A percentile compares a stretch with the other conserved stretches of the same genome.
These are phyloP conservation scores for Chlamydomonas reinhardtii DNA, from an alignment of 163 green algal species.

Conservation along the genomic window DNA sequence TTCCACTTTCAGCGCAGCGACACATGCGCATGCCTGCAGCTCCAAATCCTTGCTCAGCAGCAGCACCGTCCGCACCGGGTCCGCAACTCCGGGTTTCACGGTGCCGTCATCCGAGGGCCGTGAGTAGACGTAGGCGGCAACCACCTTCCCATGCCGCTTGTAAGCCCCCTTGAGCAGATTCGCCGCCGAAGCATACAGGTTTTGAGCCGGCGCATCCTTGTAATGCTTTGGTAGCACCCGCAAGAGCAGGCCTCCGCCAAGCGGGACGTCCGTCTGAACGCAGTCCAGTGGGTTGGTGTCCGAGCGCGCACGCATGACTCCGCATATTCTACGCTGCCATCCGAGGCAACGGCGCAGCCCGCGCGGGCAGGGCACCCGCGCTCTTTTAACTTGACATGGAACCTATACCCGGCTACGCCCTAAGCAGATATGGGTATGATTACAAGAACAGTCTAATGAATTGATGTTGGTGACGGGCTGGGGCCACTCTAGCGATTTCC, in stretches of 20 bases:
- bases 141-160: not conserved
- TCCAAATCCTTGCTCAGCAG: not conserved
- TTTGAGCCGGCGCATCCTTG: not conserved
- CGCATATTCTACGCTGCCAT: not conserved
- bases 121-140: not conserved
- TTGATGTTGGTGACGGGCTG: too few species aligned
- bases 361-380: too few species aligned
- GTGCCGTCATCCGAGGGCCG: not conserved
- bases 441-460: too few species aligned
- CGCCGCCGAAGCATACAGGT: not conserved
- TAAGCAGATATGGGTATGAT: too few species aligned
- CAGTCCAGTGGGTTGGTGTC: not conserved
- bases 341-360: too few species aligned
- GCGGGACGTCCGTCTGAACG: not conserved
- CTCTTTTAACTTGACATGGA: too few species aligned
- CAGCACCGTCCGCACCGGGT: constrained; percentile 1
- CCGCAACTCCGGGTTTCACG: not conserved
- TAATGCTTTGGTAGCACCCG: constrained; percentile 9
- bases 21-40: constrained; percentile 19
- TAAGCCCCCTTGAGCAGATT: not conserved
- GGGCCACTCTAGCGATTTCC: too few species aligned
- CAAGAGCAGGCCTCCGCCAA: not conserved
- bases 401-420: too few species aligned
- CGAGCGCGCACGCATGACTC: not conserved
- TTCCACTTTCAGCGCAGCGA: not conserved